Conservation (phyloP, 2,329 filamentous ascomycete genomes). For the Pleoardoris graminearum region DNA sequence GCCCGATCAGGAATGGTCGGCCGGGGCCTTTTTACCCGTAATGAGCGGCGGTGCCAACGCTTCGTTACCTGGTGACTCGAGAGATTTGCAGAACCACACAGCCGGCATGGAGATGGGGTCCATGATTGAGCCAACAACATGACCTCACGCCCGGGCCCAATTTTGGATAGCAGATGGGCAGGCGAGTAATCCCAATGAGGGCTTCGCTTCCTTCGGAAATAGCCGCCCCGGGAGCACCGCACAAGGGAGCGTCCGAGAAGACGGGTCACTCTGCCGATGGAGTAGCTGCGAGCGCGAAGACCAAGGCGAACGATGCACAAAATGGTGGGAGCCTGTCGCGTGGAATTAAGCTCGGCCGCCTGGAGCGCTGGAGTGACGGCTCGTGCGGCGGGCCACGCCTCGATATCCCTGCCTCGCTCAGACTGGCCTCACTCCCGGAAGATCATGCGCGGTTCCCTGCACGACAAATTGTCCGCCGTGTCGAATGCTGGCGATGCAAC, state of each 20-base stretch:
- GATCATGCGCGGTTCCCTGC: slow-evolving; percentile 39
- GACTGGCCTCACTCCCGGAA: slow-evolving; percentile 35
- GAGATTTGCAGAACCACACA: slow-evolving; percentile 25
- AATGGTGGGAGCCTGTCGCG: slow-evolving; percentile 22
- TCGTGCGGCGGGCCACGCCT: slow-evolving; percentile 27
- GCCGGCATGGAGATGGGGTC: slow-evolving; percentile 17
- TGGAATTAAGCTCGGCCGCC: slow-evolving; percentile 33
- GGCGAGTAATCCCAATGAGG: slow-evolving; percentile 31
- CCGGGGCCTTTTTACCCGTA: slow-evolving; percentile 25
- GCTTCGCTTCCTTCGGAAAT: slow-evolving; percentile 15
- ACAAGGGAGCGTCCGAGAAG: too few relatives aligned
- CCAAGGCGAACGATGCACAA: slow-evolving; percentile 31
- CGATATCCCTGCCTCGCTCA: slow-evolving; percentile 35
- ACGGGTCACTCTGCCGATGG: too few relatives aligned
- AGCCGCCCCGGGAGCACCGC: neutral
- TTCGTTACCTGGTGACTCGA: slow-evolving; percentile 23
- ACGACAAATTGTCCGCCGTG: slow-evolving; percentile 26
- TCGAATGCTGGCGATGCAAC: slow-evolving; percentile 15
- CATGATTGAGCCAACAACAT: neutral
- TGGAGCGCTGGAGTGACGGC: slow-evolving; percentile 23
- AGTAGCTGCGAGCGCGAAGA: neutral
- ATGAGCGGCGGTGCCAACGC: slow-evolving; percentile 20
- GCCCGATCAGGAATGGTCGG: slow-evolving; percentile 12
- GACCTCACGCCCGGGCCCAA: slow-evolving; percentile 14
- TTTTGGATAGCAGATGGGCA: slow-evolving; percentile 10